Evolutionary conservation across 768 basidiomycete species (phyloP).

Genomic region (Lactarius evosmus): DNA sequence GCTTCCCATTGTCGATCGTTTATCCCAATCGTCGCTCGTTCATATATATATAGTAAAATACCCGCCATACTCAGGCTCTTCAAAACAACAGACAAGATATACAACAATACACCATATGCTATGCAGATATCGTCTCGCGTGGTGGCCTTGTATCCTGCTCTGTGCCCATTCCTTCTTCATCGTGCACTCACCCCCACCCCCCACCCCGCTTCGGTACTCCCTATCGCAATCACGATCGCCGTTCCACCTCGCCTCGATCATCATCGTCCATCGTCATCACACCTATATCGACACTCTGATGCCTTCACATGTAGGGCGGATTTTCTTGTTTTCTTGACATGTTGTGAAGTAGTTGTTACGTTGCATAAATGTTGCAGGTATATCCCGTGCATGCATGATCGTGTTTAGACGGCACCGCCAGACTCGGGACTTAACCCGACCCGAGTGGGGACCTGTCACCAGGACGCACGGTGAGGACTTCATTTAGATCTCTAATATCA

Average conservation of each 20-base stretch:
- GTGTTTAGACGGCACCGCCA: too few relatives aligned
- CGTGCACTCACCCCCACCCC: not conserved
- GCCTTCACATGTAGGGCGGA: conserved; percentile 15
- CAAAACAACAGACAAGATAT: not conserved
- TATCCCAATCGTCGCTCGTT: conserved; percentile 5
- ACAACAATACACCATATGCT: conserved; percentile 1
- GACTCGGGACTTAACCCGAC: too few relatives aligned
- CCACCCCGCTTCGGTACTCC: conserved; percentile 7
- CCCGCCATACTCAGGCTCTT: not conserved
- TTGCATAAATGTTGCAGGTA: not conserved
- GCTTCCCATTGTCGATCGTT: conserved; percentile 1
- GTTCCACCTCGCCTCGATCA: not conserved
- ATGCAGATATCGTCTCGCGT: not conserved
- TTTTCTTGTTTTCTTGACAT: conserved; percentile 6
- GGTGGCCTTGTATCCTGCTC: not conserved
- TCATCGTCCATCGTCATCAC: not conserved
- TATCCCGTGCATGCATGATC: not conserved
- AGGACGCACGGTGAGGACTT: too few relatives aligned
- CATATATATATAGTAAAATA: conserved; percentile 8
- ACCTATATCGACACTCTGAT: not conserved
- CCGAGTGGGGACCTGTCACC: too few relatives aligned
- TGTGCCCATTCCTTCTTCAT: not conserved
- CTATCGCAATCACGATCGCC: conserved; percentile 6
- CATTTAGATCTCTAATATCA: not conserved
- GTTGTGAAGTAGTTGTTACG: conserved; percentile 23